Conservation (phyloP, 768 basidiomycete species). For the Rhodotorula paludigena region DNA sequence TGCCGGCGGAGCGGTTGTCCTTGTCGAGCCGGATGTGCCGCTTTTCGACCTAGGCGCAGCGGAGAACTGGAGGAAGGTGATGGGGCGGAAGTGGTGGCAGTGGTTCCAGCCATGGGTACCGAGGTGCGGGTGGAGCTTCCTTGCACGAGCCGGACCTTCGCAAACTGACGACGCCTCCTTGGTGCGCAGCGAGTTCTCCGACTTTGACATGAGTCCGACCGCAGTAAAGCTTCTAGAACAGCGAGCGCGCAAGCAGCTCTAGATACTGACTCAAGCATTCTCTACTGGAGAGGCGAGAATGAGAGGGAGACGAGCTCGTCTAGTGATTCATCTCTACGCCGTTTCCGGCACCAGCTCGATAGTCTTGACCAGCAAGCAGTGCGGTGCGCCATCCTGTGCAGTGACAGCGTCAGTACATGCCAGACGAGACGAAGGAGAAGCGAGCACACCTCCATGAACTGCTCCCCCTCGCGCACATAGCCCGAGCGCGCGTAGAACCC, state of each 20-base stretch:
- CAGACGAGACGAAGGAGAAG: background rate
- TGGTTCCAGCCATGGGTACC: constrained; percentile 8
- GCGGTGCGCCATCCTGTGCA: constrained; percentile 1
- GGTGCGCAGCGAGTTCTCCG: background rate
- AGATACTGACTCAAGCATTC: too few relatives aligned
- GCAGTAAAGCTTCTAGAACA: background rate
- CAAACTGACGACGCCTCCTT: background rate
- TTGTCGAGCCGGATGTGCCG: constrained; percentile 16
- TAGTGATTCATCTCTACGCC: background rate
- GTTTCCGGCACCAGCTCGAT: background rate
- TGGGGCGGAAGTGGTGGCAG: constrained; percentile 24
- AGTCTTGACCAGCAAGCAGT: background rate
- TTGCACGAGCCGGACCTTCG: background rate
- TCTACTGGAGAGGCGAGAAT: too few relatives aligned
- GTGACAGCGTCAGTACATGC: background rate
- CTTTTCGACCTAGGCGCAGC: constrained; percentile 27
- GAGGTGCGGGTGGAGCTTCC: constrained; percentile 7
- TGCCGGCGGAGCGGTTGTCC: constrained; percentile 1
- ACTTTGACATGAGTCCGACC: background rate
- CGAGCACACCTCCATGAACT: constrained; percentile 19
- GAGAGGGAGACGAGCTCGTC: too few relatives aligned
- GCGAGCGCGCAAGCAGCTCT: background rate
- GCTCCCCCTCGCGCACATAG: constrained; percentile 16
- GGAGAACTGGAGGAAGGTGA: constrained; percentile 22
- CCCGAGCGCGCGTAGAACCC: constrained; percentile 18